These are phyloP conservation scores for Salix suchowensis DNA, from an alignment of 345 rosid genomes.

Conservation along the genomic window DNA sequence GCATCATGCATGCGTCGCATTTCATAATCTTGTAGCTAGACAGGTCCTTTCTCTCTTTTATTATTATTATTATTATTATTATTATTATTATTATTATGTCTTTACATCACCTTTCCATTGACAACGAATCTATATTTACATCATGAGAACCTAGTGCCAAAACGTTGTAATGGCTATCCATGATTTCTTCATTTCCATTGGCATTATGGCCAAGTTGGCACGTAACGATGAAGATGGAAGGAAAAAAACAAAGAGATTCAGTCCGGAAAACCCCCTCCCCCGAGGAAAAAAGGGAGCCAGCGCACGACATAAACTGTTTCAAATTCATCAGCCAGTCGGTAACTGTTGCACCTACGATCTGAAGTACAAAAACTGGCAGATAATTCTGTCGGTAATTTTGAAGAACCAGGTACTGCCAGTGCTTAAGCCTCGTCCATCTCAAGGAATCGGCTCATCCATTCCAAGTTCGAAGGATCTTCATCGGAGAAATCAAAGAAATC, in stretches of 20 bases:
- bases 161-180: background rate
- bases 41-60: background rate
- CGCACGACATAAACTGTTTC: background rate
- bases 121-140: background rate
- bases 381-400: too few relatives aligned
- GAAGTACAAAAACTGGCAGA: too few relatives aligned
- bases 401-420: too few relatives aligned
- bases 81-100: background rate
- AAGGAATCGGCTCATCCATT: slow-evolving; percentile 33
- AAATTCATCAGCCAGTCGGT: background rate
- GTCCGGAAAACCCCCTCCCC: too few relatives aligned
- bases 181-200: background rate
- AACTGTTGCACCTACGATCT: too few relatives aligned
- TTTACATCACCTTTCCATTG: background rate
- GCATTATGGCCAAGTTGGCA: background rate
- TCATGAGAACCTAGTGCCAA: background rate
- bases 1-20: background rate
- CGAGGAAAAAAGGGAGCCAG: background rate
- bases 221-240: background rate
- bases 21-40: background rate
- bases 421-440: background rate
- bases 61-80: background rate
- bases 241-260: background rate
- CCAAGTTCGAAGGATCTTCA: slow-evolving; percentile 45
- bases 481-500: slow-evolving; percentile 68